A percentile compares a stretch with the other conserved stretches of the same genome.
Conservation (phyloP, 176 grass and related monocot species). For the Eragrostis curvula region DNA sequence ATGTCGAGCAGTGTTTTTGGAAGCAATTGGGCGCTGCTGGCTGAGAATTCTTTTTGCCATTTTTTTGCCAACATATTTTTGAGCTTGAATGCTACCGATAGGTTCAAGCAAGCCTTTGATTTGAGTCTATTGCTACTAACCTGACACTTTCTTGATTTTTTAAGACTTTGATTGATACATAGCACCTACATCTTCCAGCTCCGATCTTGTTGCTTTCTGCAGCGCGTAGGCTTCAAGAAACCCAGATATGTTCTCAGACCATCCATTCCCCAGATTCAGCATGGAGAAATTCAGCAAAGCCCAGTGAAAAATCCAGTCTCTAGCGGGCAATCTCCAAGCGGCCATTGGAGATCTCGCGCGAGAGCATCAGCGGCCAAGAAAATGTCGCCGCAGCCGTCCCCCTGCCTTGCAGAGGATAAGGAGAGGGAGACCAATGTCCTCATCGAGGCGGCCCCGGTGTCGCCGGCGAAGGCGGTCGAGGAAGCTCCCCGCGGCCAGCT, state of each 20-base stretch:
- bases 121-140: not conserved
- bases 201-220: constrained; percentile 2
- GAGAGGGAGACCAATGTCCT: constrained; percentile 58
- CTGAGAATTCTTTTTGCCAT: not conserved
- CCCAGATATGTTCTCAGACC: constrained; percentile 16
- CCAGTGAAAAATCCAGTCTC: constrained; percentile 15
- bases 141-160: not conserved
- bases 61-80: not conserved
- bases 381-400: constrained; percentile 41
- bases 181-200: constrained; percentile 18
- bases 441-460: constrained; percentile 26
- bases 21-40: constrained; percentile 9
- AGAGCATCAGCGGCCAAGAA: constrained; percentile 13
- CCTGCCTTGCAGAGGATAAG: constrained; percentile 36
- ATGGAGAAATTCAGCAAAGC: not conserved
- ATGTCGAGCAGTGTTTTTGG: not conserved
- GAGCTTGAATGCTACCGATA: not conserved
- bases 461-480: constrained; percentile 24
- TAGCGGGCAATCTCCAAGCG: constrained; percentile 5
- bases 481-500: constrained; percentile 26
- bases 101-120: constrained; percentile 2
- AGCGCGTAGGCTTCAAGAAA: constrained; percentile 41
- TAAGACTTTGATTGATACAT: constrained; percentile 20
- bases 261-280: constrained; percentile 36
- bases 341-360: constrained; percentile 28